A percentile compares a stretch with the other conserved stretches of the same genome.
These are phyloP conservation scores for Camellia oleifera DNA, from an alignment of 179 eudicot genomes.

Conservation along the genomic window DNA sequence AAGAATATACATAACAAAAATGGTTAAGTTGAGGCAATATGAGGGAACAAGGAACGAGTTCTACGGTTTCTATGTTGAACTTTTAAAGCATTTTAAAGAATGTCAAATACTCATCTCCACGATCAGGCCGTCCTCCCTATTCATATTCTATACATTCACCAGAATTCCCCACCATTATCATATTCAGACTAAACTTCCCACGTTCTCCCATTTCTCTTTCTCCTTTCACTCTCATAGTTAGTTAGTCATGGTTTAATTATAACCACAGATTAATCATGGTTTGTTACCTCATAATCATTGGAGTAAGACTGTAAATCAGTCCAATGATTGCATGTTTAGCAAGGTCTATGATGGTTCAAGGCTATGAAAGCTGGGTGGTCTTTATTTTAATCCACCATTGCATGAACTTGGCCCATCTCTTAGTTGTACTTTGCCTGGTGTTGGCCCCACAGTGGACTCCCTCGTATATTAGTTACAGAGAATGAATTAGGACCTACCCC, in stretches of 20 bases:
- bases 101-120: slow-evolving; percentile 19
- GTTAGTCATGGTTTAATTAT: not conserved
- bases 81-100: not conserved
- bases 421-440: slow-evolving; percentile 35
- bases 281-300: slow-evolving; percentile 17
- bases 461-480: slow-evolving; percentile 19
- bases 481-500: slow-evolving; percentile 23
- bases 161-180: not conserved
- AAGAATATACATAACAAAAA: no score
- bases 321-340: not conserved
- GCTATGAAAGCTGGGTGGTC: not conserved
- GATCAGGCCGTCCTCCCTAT: slow-evolving; percentile 8
- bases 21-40: slow-evolving; percentile 5
- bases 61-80: slow-evolving; percentile 12
- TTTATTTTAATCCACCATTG: slow-evolving; percentile 21
- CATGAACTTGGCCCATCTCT: slow-evolving; percentile 31
- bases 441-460: slow-evolving; percentile 33
- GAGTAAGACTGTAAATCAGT: not conserved
- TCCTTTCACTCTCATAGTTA: not conserved
- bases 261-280: slow-evolving; percentile 3
- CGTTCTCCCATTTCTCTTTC: slow-evolving; percentile 24
- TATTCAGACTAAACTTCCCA: slow-evolving; percentile 12
- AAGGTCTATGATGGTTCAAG: not conserved
- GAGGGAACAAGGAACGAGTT: slow-evolving; percentile 14
- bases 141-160: not conserved